Evolutionary conservation across 495 filamentous ascomycete species (phyloP), one percentile per base, ranked within the genome.

Genomic region (Pseudotulostoma volvatum): DNA sequence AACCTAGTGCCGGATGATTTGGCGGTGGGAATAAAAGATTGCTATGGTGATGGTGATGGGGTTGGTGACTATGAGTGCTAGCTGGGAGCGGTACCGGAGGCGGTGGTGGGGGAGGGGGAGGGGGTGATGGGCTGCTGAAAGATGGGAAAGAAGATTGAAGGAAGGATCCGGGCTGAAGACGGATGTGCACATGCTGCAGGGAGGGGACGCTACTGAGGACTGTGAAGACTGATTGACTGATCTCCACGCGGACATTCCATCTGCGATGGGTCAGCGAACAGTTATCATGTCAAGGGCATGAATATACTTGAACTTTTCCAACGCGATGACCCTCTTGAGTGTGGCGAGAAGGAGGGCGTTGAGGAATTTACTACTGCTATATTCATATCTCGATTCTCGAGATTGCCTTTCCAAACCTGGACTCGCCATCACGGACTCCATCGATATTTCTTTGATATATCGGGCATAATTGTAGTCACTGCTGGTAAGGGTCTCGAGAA

Each of bases 241-340:
- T 56, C 44, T 78, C 74, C 18, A 76, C 65, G 11, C 72, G 64
- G 25, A 73, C 66, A 50, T 77, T 71, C 74, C 74, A 79, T 41
- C 69, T 74, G 30, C 13, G 19, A 38, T n/a, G 14, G 18, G 44
- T 47, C 28, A 51, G 14, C 28, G 30, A 18, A 19, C 16, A 20
- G 17, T 32, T 14, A 30, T 33, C 20, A n/a, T n/a, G 17, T 18
- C 25, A 3, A 36, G 11, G 7, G 8, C 9, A 18, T 23, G 33
- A 8, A 45, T 63, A 40, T 46, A 71, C 70, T 53, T 60, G 50
- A 79, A 77, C 7, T 52, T 55, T 47, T 79, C 74, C 32, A 79
- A 57, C 0, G 62, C 54, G 17, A 45, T 57, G 18, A 71, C 64
- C 38, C 67, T 67, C 36, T 63, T 66, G 36, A 77, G 39, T 0